These are phyloP conservation scores for Zygosaccharomyces bailii DNA, from an alignment of 805 yeast species.

Conservation along the genomic window DNA sequence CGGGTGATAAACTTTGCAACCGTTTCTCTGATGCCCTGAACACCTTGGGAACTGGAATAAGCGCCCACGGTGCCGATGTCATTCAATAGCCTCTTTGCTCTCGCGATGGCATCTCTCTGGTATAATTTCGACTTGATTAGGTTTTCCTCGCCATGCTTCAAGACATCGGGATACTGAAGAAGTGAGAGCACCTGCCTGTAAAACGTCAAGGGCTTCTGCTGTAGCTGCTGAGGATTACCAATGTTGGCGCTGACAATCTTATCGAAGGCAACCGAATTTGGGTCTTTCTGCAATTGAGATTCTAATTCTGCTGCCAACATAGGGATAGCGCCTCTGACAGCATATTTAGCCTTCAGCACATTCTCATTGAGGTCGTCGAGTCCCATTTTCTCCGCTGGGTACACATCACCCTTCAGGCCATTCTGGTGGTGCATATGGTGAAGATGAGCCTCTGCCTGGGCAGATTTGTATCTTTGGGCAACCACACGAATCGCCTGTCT, in stretches of 20 bases:
- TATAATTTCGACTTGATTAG: conserved; percentile 26
- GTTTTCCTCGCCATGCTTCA: conserved; percentile 36
- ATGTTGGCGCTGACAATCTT: conserved; percentile 86
- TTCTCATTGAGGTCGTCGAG: conserved; percentile 61
- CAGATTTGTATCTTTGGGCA: conserved; percentile 3
- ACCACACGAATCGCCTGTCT: conserved; percentile 2
- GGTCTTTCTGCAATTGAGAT: conserved; percentile 49
- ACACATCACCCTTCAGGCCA: conserved; percentile 15
- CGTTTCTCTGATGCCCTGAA: conserved; percentile 61
- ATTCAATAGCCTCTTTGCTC: conserved; percentile 61
- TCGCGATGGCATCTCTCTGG: conserved; percentile 66
- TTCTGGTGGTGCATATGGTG: conserved; percentile 11
- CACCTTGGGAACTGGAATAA: conserved; percentile 92
- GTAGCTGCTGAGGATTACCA: conserved; percentile 97
- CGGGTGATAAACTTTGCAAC: conserved; percentile 75
- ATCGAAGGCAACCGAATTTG: conserved; percentile 68
- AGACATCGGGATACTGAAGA: conserved; percentile 76
- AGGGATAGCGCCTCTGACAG: conserved; percentile 95
- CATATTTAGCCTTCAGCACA: conserved; percentile 85
- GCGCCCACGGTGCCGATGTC: conserved; percentile 82
- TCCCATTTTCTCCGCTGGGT: conserved; percentile 38
- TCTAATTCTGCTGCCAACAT: conserved; percentile 84
- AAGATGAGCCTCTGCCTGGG: conserved; percentile 4
- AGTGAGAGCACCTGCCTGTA: conserved; percentile 86
- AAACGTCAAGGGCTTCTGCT: conserved; percentile 92